Conservation (phyloP, 352 stramenopile genomes). For the Phytophthora palmivora region DNA sequence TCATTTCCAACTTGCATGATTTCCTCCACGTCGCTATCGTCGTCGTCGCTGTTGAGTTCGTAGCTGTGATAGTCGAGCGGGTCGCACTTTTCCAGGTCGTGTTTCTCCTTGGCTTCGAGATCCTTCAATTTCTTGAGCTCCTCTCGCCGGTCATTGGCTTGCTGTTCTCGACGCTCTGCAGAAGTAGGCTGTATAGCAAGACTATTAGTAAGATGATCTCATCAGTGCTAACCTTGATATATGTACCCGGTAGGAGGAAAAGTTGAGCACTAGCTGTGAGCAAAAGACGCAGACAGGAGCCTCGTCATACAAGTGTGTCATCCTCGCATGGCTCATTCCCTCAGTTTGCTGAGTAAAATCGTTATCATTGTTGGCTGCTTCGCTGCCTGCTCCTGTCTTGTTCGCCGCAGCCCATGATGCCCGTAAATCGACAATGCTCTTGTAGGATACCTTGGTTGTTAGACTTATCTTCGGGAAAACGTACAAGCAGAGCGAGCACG, state of each 20-base stretch:
- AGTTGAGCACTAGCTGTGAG: slow-evolving; percentile 61
- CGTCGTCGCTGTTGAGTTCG: slow-evolving; percentile 61
- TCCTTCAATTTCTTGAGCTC: slow-evolving; percentile 32
- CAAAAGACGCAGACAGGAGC: slow-evolving; percentile 65
- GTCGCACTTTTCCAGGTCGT: slow-evolving; percentile 45
- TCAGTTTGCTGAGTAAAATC: slow-evolving; percentile 16
- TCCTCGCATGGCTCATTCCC: slow-evolving; percentile 36
- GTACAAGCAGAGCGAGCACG: slow-evolving; percentile 62
- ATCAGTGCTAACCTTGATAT: background rate
- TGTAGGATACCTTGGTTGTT: slow-evolving; percentile 64
- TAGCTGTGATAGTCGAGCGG: slow-evolving; percentile 59
- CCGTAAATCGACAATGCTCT: slow-evolving; percentile 66
- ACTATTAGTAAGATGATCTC: background rate
- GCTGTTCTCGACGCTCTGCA: slow-evolving; percentile 32
- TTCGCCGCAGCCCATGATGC: slow-evolving; percentile 43
- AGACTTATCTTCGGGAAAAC: slow-evolving; percentile 68
- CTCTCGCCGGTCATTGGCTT: slow-evolving; percentile 24
- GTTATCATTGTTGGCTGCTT: slow-evolving; percentile 8
- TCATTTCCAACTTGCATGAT: slow-evolving; percentile 49
- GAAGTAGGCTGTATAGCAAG: slow-evolving; percentile 35
- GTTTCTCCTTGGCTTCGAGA: slow-evolving; percentile 27
- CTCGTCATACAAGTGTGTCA: slow-evolving; percentile 68
- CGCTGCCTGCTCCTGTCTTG: background rate
- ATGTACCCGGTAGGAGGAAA: slow-evolving; percentile 51
- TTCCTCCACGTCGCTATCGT: slow-evolving; percentile 56